phyloP scores from a whole-genome alignment of 148 eudicot species.

The Arbutus unedo region DNA sequence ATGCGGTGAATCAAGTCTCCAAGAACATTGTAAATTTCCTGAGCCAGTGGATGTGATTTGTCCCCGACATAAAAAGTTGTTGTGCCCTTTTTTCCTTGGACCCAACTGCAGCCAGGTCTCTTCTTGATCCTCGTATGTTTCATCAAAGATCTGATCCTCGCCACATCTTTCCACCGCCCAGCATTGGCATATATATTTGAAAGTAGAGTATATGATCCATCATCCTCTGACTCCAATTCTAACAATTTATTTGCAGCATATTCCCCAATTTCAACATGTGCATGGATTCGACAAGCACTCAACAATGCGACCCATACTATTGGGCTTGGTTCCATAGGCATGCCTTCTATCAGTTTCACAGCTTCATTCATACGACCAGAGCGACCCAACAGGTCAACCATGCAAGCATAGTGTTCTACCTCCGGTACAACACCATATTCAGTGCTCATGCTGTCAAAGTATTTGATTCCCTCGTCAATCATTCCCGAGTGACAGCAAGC shows the following conservation, averaged over 20 bases:
- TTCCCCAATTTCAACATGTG: conserved; percentile 66
- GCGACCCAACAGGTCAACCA: conserved; percentile 78
- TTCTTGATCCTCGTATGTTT: conserved; percentile 57
- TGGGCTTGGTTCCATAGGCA: conserved; percentile 74
- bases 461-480: conserved; percentile 54
- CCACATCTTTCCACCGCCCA: conserved; percentile 75
- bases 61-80: conserved; percentile 67
- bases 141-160: conserved; percentile 57
- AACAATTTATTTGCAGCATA: conserved; percentile 49
- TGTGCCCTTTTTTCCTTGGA: conserved; percentile 64
- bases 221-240: conserved; percentile 50
- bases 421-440: conserved; percentile 57
- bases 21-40: conserved; percentile 49
- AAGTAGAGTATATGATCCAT: conserved; percentile 70
- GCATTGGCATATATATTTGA: conserved; percentile 74
- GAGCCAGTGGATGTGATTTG: conserved; percentile 58
- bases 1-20: conserved; percentile 52
- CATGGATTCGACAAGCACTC: conserved; percentile 59
- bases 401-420: conserved; percentile 72
- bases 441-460: conserved; percentile 49
- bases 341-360: conserved; percentile 46
- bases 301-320: conserved; percentile 68
- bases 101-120: conserved; percentile 89
- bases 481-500: conserved; percentile 82
- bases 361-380: conserved; percentile 72